Evolutionary conservation across 495 filamentous ascomycete genomes (phyloP), one percentile per base, ranked within the genome.

Genomic region (Podospora conica): DNA sequence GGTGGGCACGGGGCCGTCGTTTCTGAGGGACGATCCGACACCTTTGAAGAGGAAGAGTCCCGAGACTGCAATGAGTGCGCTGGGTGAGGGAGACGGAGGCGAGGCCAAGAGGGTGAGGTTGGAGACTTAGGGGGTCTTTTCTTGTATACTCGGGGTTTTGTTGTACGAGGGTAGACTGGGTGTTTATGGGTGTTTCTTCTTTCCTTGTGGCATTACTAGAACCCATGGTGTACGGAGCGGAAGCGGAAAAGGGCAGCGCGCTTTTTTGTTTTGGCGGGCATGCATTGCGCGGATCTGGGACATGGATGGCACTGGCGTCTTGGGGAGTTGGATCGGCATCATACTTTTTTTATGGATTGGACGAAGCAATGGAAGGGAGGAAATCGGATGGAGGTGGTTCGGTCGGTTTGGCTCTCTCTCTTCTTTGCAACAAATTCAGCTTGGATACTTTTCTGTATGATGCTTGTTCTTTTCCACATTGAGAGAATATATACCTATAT

Each of bases 1-100:
- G 7, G 86, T 86, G 1, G 84, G 85, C 22, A 89, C 77, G 0
- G 89, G 89, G 15, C 88, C 90, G 6, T 85, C 86, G 61, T 91
- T 93, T 70, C 73, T 87, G 33, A 79, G 88, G 62, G 84, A 85
- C 23, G 81, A 87, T 12, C 72, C 73, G 58, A 28, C 69, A 60
- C 55, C 72, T 25, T 60, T 70, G 22, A 83, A 83, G 72, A 66
- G 81, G 63, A 83, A 83, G 71, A 83, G 79, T 62, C 81, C 81
- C 22, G 81, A 83, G 23, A 74, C 79, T 33, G 71, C 68, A 60
- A 74, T 71, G 18, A 67, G 68, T 40, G 78, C 74, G 15, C 68
- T 69, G 8, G 75, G 73, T 3, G 75, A 74, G 21, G 10, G 67
- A 25, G 75, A 79, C 21, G 78, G 77, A 18, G 69, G 69, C 23